Percentiles rank a stretch among this genome's conserved stretches.
Evolutionary conservation across 768 basidiomycete species (phyloP).

Genomic region (Chiua virens): DNA sequence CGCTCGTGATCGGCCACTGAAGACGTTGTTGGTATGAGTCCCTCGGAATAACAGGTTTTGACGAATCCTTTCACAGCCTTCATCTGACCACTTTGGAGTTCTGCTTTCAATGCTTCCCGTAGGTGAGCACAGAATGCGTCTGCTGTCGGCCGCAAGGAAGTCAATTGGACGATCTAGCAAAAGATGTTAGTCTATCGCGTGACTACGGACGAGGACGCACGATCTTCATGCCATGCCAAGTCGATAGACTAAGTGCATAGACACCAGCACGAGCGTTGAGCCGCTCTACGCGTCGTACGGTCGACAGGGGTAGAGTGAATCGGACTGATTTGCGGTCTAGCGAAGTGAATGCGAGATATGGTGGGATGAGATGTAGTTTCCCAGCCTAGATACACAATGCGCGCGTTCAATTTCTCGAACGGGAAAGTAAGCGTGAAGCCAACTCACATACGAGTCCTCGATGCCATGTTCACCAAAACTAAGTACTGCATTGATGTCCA

Average conservation of each 20-base stretch:
- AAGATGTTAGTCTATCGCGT: slow-evolving; percentile 5
- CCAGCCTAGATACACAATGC: slow-evolving; percentile 63
- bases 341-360: slow-evolving; percentile 88
- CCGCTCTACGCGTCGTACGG: slow-evolving; percentile 90
- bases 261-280: slow-evolving; percentile 92
- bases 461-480: slow-evolving; percentile 75
- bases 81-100: slow-evolving; percentile 91
- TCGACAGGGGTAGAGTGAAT: slow-evolving; percentile 89
- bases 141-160: slow-evolving; percentile 88
- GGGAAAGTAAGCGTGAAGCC: background rate
- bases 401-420: background rate
- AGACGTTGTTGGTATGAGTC: slow-evolving; percentile 61
- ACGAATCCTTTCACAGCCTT: slow-evolving; percentile 88
- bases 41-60: slow-evolving; percentile 93
- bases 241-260: slow-evolving; percentile 91
- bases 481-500: slow-evolving; percentile 89
- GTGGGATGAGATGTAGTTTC: slow-evolving; percentile 83
- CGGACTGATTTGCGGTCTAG: slow-evolving; percentile 90
- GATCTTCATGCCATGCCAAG: slow-evolving; percentile 94
- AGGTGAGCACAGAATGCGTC: slow-evolving; percentile 90
- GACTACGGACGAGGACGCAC: slow-evolving; percentile 39
- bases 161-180: slow-evolving; percentile 84
- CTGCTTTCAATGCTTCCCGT: slow-evolving; percentile 84
- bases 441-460: slow-evolving; percentile 90
- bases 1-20: slow-evolving; percentile 62